phyloP scores from a whole-genome alignment of 2,329 filamentous ascomycete species.

The Trichothecium roseum region DNA sequence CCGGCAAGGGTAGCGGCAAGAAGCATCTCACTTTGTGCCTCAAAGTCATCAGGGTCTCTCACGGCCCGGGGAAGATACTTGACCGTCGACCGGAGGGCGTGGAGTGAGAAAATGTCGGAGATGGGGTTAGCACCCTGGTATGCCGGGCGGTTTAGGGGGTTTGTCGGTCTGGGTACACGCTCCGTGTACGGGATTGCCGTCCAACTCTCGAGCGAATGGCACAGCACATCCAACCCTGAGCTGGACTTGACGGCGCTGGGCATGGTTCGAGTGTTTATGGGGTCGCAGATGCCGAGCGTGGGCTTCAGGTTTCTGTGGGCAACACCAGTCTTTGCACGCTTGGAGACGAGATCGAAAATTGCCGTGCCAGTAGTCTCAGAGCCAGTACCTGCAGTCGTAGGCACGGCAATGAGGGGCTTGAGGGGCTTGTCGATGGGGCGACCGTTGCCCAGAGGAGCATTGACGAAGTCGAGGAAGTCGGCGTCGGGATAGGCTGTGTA shows the following conservation, averaged over 20 bases:
- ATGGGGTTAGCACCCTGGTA: slow-evolving; percentile 98
- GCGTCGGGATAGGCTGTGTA: slow-evolving; percentile 87
- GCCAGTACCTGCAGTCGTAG: slow-evolving; percentile 69
- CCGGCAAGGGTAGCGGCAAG: slow-evolving; percentile 88
- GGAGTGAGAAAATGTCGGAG: slow-evolving; percentile 90
- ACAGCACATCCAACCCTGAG: slow-evolving; percentile 89
- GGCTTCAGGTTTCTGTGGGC: slow-evolving; percentile 94
- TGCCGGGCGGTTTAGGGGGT: slow-evolving; percentile 83
- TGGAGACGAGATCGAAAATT: slow-evolving; percentile 89
- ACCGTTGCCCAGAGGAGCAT: slow-evolving; percentile 65
- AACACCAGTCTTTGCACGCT: slow-evolving; percentile 89
- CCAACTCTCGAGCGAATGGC: slow-evolving; percentile 92
- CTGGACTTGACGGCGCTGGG: slow-evolving; percentile 85
- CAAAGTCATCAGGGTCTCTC: slow-evolving; percentile 76
- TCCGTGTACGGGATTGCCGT: slow-evolving; percentile 93
- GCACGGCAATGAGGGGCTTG: slow-evolving; percentile 62
- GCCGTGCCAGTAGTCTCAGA: slow-evolving; percentile 96
- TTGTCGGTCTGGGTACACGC: slow-evolving; percentile 70
- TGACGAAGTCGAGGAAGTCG: slow-evolving; percentile 95
- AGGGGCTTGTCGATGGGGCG: slow-evolving; percentile 56
- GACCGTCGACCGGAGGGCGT: slow-evolving; percentile 71
- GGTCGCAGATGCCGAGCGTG: slow-evolving; percentile 75
- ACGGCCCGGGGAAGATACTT: slow-evolving; percentile 89
- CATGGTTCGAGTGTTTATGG: slow-evolving; percentile 93
- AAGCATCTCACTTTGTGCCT: slow-evolving; percentile 93